Base-by-base conservation (phyloP, 768 basidiomycete genomes). In the Tricholoma sp. region DNA sequence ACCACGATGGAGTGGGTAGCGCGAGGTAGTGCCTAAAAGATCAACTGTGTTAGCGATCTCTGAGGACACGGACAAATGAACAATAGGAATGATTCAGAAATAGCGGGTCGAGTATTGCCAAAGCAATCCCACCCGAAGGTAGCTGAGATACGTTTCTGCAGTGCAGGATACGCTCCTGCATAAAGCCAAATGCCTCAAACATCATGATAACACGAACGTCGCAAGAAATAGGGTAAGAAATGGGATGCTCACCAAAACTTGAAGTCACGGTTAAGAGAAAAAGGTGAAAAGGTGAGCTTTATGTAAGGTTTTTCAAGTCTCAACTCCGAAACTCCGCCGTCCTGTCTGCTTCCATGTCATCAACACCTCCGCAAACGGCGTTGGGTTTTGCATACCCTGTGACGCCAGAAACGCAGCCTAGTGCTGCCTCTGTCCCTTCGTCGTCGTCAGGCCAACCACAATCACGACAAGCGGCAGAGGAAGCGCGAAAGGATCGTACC, bases 161-260 rank as follows among this genome's bases (percentile, higher is more conserved):
- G 71, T 76, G 86, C 84, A 82, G 81, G 82, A 72, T 63, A 65
- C 78, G 65, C 68, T 71, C 81, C 76, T 75, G 83, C 87, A 63
- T 90, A 89, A 89, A 89, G 88, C 88, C 88, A 90, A 89, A 89
- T 90, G 88, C 88, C 88, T 90, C 88, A 89, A 88, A 85, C 88
- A 90, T 90, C 88, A 86, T 83, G 63, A 49, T 54, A 31, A 49
- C 27, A 31, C 27, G n/a, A 6, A n/a, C 8, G 27, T 18, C 29
- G 16, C 16, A n/a, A 31, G 22, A 46, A 41, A 29, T 32, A 50
- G 56, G 60, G 24, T 31, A 61, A 58, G 27, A 58, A 58, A 57
- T n/a, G 4, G 8, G 27, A 5, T 29, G 31, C 47, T 50, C 27
- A 50, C 47, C 14, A 11, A 2, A 10, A 11, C 29, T 16, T 6